Conservation (phyloP, 179 eudicot genomes). For the Patellifolia procumbens region DNA sequence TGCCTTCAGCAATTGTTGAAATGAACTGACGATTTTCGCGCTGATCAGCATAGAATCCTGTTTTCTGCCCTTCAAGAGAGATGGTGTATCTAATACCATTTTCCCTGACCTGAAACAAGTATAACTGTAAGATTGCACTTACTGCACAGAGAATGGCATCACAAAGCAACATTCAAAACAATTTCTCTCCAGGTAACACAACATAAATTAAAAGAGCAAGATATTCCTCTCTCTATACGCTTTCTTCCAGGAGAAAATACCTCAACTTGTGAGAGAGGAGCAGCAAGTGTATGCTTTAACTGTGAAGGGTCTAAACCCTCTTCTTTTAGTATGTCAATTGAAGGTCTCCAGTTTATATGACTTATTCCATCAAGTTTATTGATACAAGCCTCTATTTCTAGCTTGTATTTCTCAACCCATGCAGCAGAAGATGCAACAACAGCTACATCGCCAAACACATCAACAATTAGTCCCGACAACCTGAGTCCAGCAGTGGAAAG, state of each 20-base stretch:
- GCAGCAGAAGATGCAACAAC: conserved; percentile 97
- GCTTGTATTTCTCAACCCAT: conserved; percentile 86
- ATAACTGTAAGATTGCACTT: background rate
- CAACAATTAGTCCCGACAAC: conserved; percentile 92
- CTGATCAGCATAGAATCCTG: conserved; percentile 97
- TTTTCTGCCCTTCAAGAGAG: conserved; percentile 89
- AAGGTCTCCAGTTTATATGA: conserved; percentile 78
- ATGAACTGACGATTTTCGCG: conserved; percentile 88
- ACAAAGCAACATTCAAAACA: background rate
- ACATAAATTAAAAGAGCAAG: background rate
- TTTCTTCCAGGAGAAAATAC: conserved; percentile 33
- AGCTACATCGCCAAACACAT: conserved; percentile 87
- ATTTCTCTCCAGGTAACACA: background rate
- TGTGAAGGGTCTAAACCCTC: conserved; percentile 67
- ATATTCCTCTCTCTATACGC: background rate
- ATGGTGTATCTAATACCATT: conserved; percentile 62
- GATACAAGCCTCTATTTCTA: conserved; percentile 59
- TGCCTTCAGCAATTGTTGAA: conserved; percentile 66
- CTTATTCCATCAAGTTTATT: conserved; percentile 46
- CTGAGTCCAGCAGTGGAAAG: conserved; percentile 42
- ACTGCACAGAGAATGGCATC: background rate
- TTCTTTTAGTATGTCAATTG: conserved; percentile 79
- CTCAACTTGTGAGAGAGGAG: conserved; percentile 51
- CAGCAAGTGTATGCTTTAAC: conserved; percentile 32
- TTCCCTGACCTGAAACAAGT: conserved; percentile 61